Evolutionary conservation across 169 alveolate species (phyloP).

Genomic region (Sarcocystis neurona): DNA sequence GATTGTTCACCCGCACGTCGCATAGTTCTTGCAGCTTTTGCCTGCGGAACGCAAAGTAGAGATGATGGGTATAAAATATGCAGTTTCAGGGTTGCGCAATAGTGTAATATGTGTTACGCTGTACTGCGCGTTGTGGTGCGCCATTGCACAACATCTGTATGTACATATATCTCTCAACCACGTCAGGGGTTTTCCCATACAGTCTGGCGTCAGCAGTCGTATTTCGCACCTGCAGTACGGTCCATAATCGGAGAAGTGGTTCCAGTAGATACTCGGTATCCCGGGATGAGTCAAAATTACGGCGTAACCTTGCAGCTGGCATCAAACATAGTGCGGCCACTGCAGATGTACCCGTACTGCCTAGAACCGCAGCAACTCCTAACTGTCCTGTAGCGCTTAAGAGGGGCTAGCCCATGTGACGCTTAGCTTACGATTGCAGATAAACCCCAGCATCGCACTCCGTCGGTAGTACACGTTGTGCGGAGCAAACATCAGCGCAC

Average conservation of each 20-base stretch:
- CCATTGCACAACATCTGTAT: not conserved
- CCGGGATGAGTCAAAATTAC: conserved; percentile 48
- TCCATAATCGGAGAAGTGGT: conserved; percentile 53
- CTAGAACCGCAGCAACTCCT: no score
- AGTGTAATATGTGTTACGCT: not conserved
- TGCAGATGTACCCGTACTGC: no score
- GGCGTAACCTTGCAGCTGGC: conserved; percentile 49
- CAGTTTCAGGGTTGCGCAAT: not conserved
- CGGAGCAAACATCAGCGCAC: no score
- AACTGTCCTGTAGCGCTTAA: no score
- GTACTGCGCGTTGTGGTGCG: not conserved
- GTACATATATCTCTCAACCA: not conserved
- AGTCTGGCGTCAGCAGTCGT: not conserved
- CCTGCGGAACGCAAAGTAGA: not conserved
- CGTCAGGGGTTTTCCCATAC: not conserved
- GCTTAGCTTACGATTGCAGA: no score
- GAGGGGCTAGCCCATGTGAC: no score
- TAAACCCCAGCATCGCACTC: no score
- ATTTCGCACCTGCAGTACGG: conserved; percentile 24
- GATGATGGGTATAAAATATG: not conserved
- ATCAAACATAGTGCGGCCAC: no score
- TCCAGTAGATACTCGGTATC: conserved; percentile 52
- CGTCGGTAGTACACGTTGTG: no score
- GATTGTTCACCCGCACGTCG: conserved; percentile 19
- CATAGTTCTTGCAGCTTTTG: conserved; percentile 42